A percentile compares a stretch with the other conserved stretches of the same genome.
Conservation (phyloP, 257 asterid genomes). For the Ehretia macrophylla region DNA sequence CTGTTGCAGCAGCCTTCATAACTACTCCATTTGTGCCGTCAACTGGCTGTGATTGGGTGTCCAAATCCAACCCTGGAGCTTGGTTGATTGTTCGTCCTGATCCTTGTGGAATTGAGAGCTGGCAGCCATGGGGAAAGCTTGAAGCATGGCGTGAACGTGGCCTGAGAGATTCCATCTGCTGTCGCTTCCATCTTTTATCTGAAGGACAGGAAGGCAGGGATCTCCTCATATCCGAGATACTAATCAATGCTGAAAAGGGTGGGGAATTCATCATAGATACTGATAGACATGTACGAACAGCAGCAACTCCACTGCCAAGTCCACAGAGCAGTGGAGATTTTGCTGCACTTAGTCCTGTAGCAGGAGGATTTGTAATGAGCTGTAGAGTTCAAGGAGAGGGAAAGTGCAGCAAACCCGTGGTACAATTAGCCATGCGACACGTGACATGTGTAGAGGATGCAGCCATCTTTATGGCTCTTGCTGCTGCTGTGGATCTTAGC, state of each 20-base stretch:
- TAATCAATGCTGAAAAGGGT: conserved; percentile 76
- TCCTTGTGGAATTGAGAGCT: conserved; percentile 63
- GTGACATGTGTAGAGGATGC: conserved; percentile 94
- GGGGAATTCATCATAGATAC: conserved; percentile 89
- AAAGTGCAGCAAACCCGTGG: conserved; percentile 73
- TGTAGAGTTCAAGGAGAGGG: conserved; percentile 87
- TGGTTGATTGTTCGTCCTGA: conserved; percentile 91
- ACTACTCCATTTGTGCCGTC: conserved; percentile 95
- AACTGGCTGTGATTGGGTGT: conserved; percentile 94
- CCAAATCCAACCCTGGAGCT: conserved; percentile 96
- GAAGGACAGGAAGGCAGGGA: conserved; percentile 73
- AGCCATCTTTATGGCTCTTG: conserved; percentile 94
- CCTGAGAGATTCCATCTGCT: conserved; percentile 59
- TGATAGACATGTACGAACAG: conserved; percentile 52
- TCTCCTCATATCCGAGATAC: conserved; percentile 66
- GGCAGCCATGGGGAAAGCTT: conserved; percentile 99
- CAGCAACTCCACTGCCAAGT: conserved; percentile 57
- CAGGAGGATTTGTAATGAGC: conserved; percentile 87
- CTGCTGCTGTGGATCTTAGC: conserved; percentile 94
- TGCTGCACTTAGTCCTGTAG: conserved; percentile 50
- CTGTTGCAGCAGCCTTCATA: conserved; percentile 94
- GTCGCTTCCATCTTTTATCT: conserved; percentile 75
- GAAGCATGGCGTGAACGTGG: conserved; percentile 98
- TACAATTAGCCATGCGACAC: conserved; percentile 84
- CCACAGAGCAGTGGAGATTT: conserved; percentile 92